Conservation (phyloP, 2,329 filamentous ascomycete genomes). For the Capronia coronata region DNA sequence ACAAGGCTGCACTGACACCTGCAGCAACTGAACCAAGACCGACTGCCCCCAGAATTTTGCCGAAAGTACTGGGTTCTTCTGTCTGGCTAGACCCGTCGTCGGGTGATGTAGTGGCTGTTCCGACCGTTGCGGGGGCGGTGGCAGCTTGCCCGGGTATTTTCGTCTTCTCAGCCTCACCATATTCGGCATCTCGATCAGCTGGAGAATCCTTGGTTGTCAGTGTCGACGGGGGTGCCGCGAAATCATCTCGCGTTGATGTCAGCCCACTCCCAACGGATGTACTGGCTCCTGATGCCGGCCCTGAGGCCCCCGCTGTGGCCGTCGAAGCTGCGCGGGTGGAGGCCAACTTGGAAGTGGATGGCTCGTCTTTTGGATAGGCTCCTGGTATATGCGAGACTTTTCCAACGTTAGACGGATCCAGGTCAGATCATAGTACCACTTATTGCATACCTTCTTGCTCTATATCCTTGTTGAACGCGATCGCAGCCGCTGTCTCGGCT, state of each 20-base stretch:
- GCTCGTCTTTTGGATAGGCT: slow-evolving; percentile 16
- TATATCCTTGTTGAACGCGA: slow-evolving; percentile 15
- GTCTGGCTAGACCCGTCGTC: background rate
- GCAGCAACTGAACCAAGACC: slow-evolving; percentile 22
- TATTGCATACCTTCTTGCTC: slow-evolving; percentile 16
- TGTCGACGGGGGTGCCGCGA: slow-evolving; percentile 9
- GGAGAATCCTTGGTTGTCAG: slow-evolving; percentile 11
- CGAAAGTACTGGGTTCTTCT: slow-evolving; percentile 12
- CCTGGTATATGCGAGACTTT: slow-evolving; percentile 23
- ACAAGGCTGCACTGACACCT: slow-evolving; percentile 8
- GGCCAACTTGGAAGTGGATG: background rate
- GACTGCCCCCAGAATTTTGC: slow-evolving; percentile 24
- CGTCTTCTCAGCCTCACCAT: slow-evolving; percentile 5
- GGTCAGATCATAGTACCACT: background rate
- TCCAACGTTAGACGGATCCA: background rate
- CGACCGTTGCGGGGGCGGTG: background rate
- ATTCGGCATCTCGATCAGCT: slow-evolving; percentile 4
- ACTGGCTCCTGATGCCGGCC: background rate
- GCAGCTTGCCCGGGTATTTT: slow-evolving; percentile 8
- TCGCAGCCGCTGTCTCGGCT: slow-evolving; percentile 14
- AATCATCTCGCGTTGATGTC: slow-evolving; percentile 2
- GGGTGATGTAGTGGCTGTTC: background rate
- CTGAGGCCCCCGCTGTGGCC: background rate
- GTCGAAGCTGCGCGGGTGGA: slow-evolving; percentile 2
- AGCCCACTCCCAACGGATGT: background rate